Evolutionary conservation across 768 basidiomycete species (phyloP).

Genomic region (Hypsizygus marmoreus): DNA sequence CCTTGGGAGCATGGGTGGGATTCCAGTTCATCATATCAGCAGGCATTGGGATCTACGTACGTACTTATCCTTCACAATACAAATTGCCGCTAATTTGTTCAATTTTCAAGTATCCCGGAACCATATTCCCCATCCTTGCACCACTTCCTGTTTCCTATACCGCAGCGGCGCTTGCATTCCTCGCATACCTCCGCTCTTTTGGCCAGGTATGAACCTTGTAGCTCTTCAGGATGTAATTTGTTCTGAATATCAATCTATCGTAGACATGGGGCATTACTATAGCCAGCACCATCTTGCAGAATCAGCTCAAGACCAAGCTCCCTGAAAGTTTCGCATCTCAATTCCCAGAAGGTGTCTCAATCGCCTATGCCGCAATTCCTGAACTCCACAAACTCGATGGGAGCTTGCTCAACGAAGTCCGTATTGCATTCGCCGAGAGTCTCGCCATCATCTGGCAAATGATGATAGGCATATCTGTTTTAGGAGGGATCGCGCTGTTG

Average conservation of each 20-base stretch:
- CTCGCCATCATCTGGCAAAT: constrained; percentile 12
- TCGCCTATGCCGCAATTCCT: constrained; percentile 51
- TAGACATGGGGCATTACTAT: constrained; percentile 56
- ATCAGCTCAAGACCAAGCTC: constrained; percentile 42
- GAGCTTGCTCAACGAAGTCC: constrained; percentile 16
- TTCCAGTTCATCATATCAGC: constrained; percentile 12
- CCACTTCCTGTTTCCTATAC: constrained; percentile 40
- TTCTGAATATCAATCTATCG: neutral
- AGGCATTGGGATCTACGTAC: constrained; percentile 15
- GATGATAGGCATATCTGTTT: constrained; percentile 5
- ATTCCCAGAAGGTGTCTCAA: constrained; percentile 37
- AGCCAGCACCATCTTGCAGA: constrained; percentile 52
- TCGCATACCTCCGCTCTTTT: constrained; percentile 37
- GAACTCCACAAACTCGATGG: constrained; percentile 36
- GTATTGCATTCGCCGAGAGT: constrained; percentile 13
- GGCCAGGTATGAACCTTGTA: constrained; percentile 27
- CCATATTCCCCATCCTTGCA: constrained; percentile 49
- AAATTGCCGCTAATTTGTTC: neutral
- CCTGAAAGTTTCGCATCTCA: constrained; percentile 37
- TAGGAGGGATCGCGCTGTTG: constrained; percentile 6
- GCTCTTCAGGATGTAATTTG: neutral
- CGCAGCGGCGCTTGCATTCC: constrained; percentile 47
- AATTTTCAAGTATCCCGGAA: constrained; percentile 2
- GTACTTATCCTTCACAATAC: too few species aligned
- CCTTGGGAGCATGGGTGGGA: neutral